These are phyloP conservation scores for Dendrothele bispora DNA, from an alignment of 768 basidiomycete genomes.

Conservation along the genomic window DNA sequence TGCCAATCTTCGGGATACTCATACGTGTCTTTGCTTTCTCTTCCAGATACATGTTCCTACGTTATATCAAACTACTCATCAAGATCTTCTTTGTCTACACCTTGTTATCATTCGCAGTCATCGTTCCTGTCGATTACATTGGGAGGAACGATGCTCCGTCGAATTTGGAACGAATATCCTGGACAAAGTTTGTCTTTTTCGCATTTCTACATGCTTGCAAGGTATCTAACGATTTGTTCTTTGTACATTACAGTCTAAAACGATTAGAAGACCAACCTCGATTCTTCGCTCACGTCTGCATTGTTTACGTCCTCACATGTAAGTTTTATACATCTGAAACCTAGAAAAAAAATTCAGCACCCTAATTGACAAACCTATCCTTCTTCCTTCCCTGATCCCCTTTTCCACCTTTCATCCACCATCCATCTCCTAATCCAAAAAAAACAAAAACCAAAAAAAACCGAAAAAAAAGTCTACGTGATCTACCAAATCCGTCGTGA, in stretches of 20 bases:
- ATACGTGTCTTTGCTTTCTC: neutral
- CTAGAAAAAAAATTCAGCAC: too few species aligned
- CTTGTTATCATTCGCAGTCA: constrained; percentile 58
- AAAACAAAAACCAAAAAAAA: neutral
- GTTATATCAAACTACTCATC: constrained; percentile 65
- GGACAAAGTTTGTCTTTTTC: constrained; percentile 48
- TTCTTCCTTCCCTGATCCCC: constrained; percentile 3
- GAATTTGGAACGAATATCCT: constrained; percentile 46
- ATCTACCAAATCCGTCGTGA: constrained; percentile 59
- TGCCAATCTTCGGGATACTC: neutral
- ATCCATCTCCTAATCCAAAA: neutral
- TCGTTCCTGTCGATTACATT: constrained; percentile 56
- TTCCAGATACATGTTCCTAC: constrained; percentile 52
- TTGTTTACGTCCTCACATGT: constrained; percentile 54
- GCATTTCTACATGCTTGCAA: neutral
- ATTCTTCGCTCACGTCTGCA: constrained; percentile 57
- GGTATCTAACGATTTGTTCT: too few species aligned
- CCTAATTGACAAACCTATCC: too few species aligned
- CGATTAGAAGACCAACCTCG: constrained; percentile 41
- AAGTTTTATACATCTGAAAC: constrained; percentile 8
- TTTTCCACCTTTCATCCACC: constrained; percentile 12
- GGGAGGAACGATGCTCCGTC: constrained; percentile 32
- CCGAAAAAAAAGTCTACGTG: constrained; percentile 47
- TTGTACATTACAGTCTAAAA: too few species aligned
- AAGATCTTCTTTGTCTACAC: constrained; percentile 55